Evolutionary conservation across 768 basidiomycete species (phyloP).

Genomic region (Porphyrellus cyaneotinctus): DNA sequence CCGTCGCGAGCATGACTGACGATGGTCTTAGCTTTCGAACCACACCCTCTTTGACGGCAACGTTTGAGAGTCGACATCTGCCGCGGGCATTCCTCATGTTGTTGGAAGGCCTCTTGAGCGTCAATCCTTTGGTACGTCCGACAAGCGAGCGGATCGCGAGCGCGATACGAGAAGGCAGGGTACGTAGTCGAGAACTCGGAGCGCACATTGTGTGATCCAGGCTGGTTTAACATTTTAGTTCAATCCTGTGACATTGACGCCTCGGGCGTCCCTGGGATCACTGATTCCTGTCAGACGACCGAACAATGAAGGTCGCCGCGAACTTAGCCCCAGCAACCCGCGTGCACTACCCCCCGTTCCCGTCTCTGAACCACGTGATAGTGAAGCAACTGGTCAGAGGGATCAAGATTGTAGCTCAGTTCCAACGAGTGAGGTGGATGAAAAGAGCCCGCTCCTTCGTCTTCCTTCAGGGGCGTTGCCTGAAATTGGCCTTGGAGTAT

Average conservation of each 20-base stretch:
- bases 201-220: not conserved
- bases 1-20: slow-evolving; percentile 7
- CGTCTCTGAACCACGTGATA: not conserved
- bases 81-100: slow-evolving; percentile 68
- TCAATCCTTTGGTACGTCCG: slow-evolving; percentile 58
- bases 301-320: slow-evolving; percentile 9
- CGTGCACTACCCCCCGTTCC: slow-evolving; percentile 19
- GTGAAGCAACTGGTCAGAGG: slow-evolving; percentile 1
- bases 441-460: slow-evolving; percentile 16
- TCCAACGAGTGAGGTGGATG: not conserved
- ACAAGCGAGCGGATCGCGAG: slow-evolving; percentile 66
- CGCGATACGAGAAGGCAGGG: slow-evolving; percentile 69
- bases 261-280: slow-evolving; percentile 13
- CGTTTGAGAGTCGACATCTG: slow-evolving; percentile 69
- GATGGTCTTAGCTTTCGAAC: slow-evolving; percentile 46
- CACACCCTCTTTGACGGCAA: slow-evolving; percentile 43
- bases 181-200: slow-evolving; percentile 34
- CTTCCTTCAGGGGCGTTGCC: slow-evolving; percentile 11
- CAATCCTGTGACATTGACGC: slow-evolving; percentile 16
- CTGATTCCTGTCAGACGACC: slow-evolving; percentile 24
- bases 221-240: slow-evolving; percentile 24
- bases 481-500: not conserved
- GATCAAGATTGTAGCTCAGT: not conserved
- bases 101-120: slow-evolving; percentile 66
- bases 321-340: slow-evolving; percentile 4